phyloP scores from a whole-genome alignment of 2,329 filamentous ascomycete genomes.

The Nemania sp. region DNA sequence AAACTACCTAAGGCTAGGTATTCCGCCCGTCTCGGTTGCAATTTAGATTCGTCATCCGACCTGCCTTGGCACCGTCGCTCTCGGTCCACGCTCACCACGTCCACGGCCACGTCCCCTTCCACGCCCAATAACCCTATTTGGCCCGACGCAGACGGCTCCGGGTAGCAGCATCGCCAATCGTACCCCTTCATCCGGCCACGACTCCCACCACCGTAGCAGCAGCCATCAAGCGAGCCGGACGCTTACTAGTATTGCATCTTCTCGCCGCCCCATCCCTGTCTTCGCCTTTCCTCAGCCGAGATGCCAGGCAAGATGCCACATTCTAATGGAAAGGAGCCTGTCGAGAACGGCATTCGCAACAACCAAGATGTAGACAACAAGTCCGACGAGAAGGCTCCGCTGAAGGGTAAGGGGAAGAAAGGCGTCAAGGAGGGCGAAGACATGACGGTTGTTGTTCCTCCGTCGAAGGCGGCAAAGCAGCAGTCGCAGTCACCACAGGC shows the following conservation, averaged over 20 bases:
- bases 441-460: constrained; percentile 81
- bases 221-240: constrained; percentile 29
- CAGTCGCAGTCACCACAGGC: constrained; percentile 58
- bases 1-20: no score
- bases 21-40: constrained; percentile 24
- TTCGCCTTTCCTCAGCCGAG: constrained; percentile 31
- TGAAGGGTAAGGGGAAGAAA: constrained; percentile 70
- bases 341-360: constrained; percentile 68
- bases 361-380: constrained; percentile 73
- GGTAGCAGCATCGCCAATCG: constrained; percentile 25
- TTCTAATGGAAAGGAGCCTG: constrained; percentile 70
- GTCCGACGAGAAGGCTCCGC: constrained; percentile 63
- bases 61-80: constrained; percentile 13
- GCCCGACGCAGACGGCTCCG: constrained; percentile 32
- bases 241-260: constrained; percentile 17
- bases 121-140: constrained; percentile 24
- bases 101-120: background rate
- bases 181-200: constrained; percentile 13
- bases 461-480: constrained; percentile 66
- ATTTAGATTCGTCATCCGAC: constrained; percentile 31
- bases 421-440: constrained; percentile 68
- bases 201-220: constrained; percentile 8
- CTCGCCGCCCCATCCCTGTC: constrained; percentile 1
- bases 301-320: constrained; percentile 77
- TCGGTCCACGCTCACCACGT: constrained; percentile 4